These are phyloP conservation scores for Termitomyces sp. DNA, from an alignment of 768 basidiomycete genomes.

Conservation along the genomic window DNA sequence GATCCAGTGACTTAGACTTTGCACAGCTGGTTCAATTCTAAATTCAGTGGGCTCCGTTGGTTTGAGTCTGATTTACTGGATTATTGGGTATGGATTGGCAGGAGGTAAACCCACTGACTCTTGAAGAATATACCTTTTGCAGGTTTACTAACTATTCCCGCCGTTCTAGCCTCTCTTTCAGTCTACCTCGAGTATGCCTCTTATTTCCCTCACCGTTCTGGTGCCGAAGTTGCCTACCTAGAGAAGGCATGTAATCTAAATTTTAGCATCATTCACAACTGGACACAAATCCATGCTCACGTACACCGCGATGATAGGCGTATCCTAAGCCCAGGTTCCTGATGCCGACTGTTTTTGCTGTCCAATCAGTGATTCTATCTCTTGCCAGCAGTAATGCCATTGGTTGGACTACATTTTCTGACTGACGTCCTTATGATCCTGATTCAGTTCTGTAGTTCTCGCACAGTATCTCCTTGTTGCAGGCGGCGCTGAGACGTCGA, in stretches of 20 bases:
- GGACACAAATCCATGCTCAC: background rate
- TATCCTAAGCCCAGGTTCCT: slow-evolving; percentile 37
- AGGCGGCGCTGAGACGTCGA: slow-evolving; percentile 20
- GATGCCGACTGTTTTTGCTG: slow-evolving; percentile 37
- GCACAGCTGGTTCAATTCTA: slow-evolving; percentile 28
- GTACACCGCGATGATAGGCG: slow-evolving; percentile 20
- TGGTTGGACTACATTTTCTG: slow-evolving; percentile 14
- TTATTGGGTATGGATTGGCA: slow-evolving; percentile 30
- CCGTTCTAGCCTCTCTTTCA: slow-evolving; percentile 22
- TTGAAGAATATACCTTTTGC: no score
- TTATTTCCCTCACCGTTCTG: slow-evolving; percentile 43
- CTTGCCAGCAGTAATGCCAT: slow-evolving; percentile 35
- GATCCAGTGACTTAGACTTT: background rate
- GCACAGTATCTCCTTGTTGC: slow-evolving; percentile 31
- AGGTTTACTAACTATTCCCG: background rate
- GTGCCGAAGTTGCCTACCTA: slow-evolving; percentile 43
- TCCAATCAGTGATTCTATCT: slow-evolving; percentile 30
- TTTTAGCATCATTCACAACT: background rate
- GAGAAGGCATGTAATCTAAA: slow-evolving; percentile 25
- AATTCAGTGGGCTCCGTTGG: slow-evolving; percentile 32
- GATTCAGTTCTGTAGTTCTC: slow-evolving; percentile 18
- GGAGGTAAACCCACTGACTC: slow-evolving; percentile 18
- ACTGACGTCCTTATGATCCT: background rate
- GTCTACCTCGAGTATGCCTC: slow-evolving; percentile 40
- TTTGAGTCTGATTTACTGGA: slow-evolving; percentile 34